Evolutionary conservation across 495 filamentous ascomycete species (phyloP), one percentile per base, ranked within the genome.

Genomic region (Aspergillus taichungensis): DNA sequence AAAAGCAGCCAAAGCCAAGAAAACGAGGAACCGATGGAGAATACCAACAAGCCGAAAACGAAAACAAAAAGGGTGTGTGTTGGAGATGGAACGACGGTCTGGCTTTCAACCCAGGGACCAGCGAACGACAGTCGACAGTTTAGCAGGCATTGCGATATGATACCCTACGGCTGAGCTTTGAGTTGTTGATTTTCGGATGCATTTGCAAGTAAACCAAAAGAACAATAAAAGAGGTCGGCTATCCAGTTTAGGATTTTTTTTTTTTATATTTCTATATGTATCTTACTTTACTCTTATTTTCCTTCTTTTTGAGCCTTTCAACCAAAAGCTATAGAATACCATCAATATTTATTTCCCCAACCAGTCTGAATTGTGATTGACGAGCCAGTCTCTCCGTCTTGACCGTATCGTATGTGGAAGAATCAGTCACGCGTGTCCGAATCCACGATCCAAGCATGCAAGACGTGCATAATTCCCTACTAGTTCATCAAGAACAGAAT

Each of bases 131-230:
- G 67, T 70, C 62, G 56, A 57, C 60, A 57, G 57, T 66, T 70
- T 67, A 70, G 64, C 67, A 67, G 67, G 67, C 67, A 66, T 70
- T 69, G 67, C 60, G 63, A 67, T 67, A 67, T 71, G 67, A 71
- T 71, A 71, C 67, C 67, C 67, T 68, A 71, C 63, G 62, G 64
- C 63, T 62, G 63, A 68, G 60, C 61, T 68, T 57, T 52, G 52
- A 59, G 55, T 59, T 59, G 47, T 53, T 24, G 51, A 45, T 52
- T 60, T 62, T 53, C 42, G 18, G 50, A 55, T 47, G 52, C 54
- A 62, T 56, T 58, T 62, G 44, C 49, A 47, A 53, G 37, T 38
- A 49, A 40, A 31, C 28, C 35, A 43, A 46, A 45, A 46, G 18
- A 24, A 24, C 34, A 43, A 40, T 37, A 57, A 46, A 52, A 41